Conservation (phyloP, 169 alveolate species). For the Eimeria zaria region DNA sequence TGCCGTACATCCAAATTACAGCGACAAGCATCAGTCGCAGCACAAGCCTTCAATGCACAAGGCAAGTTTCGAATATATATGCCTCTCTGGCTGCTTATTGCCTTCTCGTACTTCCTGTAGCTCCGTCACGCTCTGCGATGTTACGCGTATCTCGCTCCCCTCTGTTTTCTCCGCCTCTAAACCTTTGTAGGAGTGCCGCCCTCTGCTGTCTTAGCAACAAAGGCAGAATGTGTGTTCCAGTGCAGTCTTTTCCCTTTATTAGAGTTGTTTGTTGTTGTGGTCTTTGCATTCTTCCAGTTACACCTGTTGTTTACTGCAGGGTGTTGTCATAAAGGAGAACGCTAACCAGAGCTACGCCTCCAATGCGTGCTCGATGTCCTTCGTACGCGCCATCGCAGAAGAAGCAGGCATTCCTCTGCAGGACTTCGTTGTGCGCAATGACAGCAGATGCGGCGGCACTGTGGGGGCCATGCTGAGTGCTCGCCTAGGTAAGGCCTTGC, state of each 20-base stretch:
- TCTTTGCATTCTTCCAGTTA: background rate
- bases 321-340: slow-evolving; percentile 90
- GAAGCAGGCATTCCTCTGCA: slow-evolving; percentile 90
- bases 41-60: slow-evolving; percentile 94
- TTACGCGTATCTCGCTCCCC: background rate
- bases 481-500: slow-evolving; percentile 91
- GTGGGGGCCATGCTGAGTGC: slow-evolving; percentile 97
- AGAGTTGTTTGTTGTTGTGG: background rate
- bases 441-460: slow-evolving; percentile 98
- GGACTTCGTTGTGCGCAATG: slow-evolving; percentile 96
- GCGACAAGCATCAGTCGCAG: slow-evolving; percentile 95
- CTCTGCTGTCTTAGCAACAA: background rate
- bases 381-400: slow-evolving; percentile 50
- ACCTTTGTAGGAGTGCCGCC: background rate
- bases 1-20: slow-evolving; percentile 97
- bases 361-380: slow-evolving; percentile 86
- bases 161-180: background rate
- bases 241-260: background rate
- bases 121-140: background rate
- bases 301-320: slow-evolving; percentile 68
- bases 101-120: background rate
- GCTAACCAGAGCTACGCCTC: slow-evolving; percentile 96
- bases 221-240: background rate
- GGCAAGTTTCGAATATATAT: slow-evolving; percentile 88
- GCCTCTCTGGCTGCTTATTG: background rate